These are phyloP conservation scores for Trichosanthes cucumerina DNA, from an alignment of 306 rosid species.

Conservation along the genomic window DNA sequence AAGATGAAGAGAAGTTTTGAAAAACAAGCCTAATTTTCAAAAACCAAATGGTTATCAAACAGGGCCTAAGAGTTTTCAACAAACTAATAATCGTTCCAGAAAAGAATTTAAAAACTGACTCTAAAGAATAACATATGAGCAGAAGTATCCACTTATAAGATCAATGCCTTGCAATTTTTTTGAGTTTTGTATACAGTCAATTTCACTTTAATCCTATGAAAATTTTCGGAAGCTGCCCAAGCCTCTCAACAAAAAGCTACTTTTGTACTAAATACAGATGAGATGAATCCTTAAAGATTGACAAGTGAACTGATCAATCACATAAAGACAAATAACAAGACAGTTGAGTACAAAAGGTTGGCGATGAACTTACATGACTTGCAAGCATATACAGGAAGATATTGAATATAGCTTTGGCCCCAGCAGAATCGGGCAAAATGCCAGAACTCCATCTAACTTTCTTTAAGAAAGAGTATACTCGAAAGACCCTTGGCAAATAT, in stretches of 20 bases:
- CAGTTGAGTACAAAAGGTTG: neutral
- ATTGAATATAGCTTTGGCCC: slow-evolving; percentile 13
- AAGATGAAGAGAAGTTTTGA: too few relatives aligned
- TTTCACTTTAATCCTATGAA: neutral
- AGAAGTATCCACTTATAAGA: neutral
- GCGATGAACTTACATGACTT: slow-evolving; percentile 13
- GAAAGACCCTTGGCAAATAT: slow-evolving; percentile 17
- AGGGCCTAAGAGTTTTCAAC: neutral
- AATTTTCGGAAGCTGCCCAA: neutral
- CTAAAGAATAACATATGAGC: neutral
- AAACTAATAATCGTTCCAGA: neutral
- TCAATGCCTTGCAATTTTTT: neutral
- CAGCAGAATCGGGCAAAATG: slow-evolving; percentile 5
- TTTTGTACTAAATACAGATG: neutral
- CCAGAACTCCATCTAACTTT: slow-evolving; percentile 8
- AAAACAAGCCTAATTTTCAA: too few relatives aligned
- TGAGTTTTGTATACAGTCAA: neutral
- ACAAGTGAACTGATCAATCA: neutral
- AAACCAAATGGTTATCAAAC: too few relatives aligned
- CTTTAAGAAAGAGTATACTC: slow-evolving; percentile 8
- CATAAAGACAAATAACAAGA: neutral
- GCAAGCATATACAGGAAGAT: slow-evolving; percentile 17
- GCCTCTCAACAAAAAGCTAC: neutral
- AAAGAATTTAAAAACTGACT: neutral
- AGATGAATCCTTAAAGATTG: neutral